Base-by-base conservation (phyloP, 345 rosid genomes). In the Eucalyptus pauciflora region DNA sequence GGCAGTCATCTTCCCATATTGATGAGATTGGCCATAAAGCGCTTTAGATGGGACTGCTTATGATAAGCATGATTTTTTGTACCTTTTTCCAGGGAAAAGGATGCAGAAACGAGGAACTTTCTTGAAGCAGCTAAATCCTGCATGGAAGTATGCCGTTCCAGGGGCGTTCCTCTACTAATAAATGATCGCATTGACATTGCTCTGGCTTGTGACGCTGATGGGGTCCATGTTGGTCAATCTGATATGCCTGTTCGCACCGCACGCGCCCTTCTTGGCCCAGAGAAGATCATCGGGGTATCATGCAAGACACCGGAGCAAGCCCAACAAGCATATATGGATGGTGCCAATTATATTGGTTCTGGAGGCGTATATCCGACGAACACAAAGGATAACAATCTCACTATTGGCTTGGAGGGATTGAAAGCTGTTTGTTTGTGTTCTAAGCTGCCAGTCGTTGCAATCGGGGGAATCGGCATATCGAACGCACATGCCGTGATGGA, bases 331-430 rank as follows among this genome's bases (percentile, higher is more conserved):
- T 97, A 98, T 98, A 86, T 89, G 58, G 97, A 96, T 69, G 97
- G 99, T 67, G 98, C 99, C 2, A 94, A 98, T 92, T 98, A 98
- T 94, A 94, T 98, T 27, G 99, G 99, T 25, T 94, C 96, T 87
- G 99, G 99, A 6, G 99, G 99, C 81, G 96, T 98, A 64, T 96
- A 91, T 85, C 95, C 97, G 13, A 98, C 98, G 7, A 94, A 88
- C 91, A 96, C 99, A 3, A 98, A 97, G 93, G 94, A 90, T 14
- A 97, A 97, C 91, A 96, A 95, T 69, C 89, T 86, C 50, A 96
- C 99, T 2, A 92, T 97, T 16, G 99, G 98, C 88, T 93, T 98
- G 91, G 97, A 97, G 87, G 99, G 99, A 67, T 89, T 98, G 58
- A 94, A 90, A 93, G 87, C 92, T 13, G 97, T 98, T 46, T 98